A percentile compares a stretch with the other conserved stretches of the same genome.
Evolutionary conservation across 768 basidiomycete species (phyloP).

Genomic region (Trametes cubensis): DNA sequence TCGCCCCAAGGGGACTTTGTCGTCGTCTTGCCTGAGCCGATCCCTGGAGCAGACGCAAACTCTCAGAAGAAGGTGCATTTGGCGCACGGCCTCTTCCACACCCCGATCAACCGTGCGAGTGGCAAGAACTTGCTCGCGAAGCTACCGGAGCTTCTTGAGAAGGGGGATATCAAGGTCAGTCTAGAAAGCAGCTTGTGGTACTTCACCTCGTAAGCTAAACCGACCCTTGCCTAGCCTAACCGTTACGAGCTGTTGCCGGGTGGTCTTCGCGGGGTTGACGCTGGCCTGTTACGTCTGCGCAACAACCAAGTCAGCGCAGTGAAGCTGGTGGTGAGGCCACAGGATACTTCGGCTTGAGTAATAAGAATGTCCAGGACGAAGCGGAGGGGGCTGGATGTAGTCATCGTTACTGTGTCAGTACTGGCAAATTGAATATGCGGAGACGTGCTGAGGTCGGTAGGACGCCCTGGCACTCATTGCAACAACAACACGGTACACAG

Average conservation of each 20-base stretch:
- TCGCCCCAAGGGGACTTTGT: constrained; percentile 24
- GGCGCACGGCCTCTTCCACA: background rate
- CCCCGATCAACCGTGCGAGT: constrained; percentile 1
- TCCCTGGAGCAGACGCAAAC: constrained; percentile 3
- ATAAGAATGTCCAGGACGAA: too few relatives aligned
- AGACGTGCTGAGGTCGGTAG: too few relatives aligned
- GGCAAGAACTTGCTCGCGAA: constrained; percentile 15
- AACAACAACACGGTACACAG: too few relatives aligned
- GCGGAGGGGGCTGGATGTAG: too few relatives aligned
- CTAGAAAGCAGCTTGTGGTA: too few relatives aligned
- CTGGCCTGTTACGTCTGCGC: constrained; percentile 27
- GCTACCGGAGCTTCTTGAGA: constrained; percentile 21
- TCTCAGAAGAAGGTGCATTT: constrained; percentile 18
- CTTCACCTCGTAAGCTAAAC: too few relatives aligned
- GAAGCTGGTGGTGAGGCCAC: constrained; percentile 48
- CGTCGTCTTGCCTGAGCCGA: constrained; percentile 6
- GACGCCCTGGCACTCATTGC: too few relatives aligned
- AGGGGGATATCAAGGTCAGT: constrained; percentile 28
- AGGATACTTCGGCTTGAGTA: constrained; percentile 35
- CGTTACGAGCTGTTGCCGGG: constrained; percentile 30
- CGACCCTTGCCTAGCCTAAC: constrained; percentile 27
- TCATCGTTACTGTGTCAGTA: too few relatives aligned
- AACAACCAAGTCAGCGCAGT: constrained; percentile 40
- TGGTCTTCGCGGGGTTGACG: constrained; percentile 28
- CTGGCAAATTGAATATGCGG: too few relatives aligned